Base-by-base conservation (phyloP, 1,139 yeast genomes). In the Hanseniaspora gamundiae region DNA sequence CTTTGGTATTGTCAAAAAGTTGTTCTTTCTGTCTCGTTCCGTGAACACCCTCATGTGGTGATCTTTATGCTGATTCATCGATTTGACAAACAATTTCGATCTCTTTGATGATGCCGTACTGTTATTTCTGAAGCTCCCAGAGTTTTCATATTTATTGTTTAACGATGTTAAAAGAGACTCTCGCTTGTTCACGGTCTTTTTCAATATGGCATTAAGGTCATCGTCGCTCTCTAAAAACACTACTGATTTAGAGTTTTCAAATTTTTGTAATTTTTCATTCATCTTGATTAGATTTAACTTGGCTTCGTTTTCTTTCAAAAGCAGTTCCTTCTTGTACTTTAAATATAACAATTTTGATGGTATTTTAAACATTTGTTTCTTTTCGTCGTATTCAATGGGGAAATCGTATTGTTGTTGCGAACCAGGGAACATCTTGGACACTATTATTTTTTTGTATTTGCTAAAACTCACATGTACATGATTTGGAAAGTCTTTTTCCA, bases 401-500 rank as follows among this genome's bases (percentile, higher is more conserved):
- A 56, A 30, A 35, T 42, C 40, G 28, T 27, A 47, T 36, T 4
- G 50, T 29, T 16, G 30, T 30, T 4, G 50, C 42, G 30, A 49
- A 50, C 38, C 48, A 40, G 14, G 20, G 11, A 13, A 43, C 20
- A n/a, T 20, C 22, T 2, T 24, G 6, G 26, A 24, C 9, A 24
- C 6, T 24, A 43, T 20, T 17, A 38, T 36, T 20, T 40, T 42
- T 3, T 29, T 40, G 24, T 35, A 20, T 3, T 51, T 48, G 1
- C 55, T 49, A 29, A 40, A 55, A 5, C 51, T 39, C 14, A 49
- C 50, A 19, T 44, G 51, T 11, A 50, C 42, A 39, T 52, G 55
- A 43, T 65, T 69, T 4, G 80, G 75, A 52, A 74, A 76, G 45
- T 77, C 79, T 46, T 62, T 67, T 42, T 59, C 62, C 4, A 76